Percentiles rank a stretch among this genome's conserved stretches.
Conservation (phyloP, 441 rosid species). For the Kokia cookei region DNA sequence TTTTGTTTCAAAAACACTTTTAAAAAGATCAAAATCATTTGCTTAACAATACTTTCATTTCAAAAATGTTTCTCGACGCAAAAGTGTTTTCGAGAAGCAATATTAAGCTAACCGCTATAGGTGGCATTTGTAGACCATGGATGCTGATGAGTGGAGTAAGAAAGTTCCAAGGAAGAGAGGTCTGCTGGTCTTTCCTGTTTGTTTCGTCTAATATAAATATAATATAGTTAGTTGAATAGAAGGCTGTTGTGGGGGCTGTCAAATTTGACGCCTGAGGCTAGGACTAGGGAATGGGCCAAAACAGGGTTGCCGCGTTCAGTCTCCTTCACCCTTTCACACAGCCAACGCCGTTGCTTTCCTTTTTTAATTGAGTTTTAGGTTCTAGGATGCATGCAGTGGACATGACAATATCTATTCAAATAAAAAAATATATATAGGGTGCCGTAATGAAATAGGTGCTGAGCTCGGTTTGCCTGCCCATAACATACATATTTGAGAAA, state of each 20-base stretch:
- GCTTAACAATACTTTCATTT: no score
- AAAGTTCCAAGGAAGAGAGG: neutral
- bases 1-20: no score
- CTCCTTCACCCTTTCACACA: neutral
- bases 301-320: neutral
- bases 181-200: neutral
- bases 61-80: no score
- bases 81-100: no score
- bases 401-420: neutral
- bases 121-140: neutral
- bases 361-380: neutral
- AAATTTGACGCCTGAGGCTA: neutral
- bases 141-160: neutral
- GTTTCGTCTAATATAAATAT: neutral
- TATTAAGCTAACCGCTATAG: no score
- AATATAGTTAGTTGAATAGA: no score
- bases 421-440: neutral
- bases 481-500: neutral
- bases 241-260: neutral
- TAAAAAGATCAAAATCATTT: no score
- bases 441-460: neutral
- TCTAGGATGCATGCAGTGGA: neutral
- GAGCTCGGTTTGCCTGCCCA: neutral
- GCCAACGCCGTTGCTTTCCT: neutral
- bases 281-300: neutral